Conservation (phyloP, 805 yeast genomes). For the Kluyveromyces wickerhamii region DNA sequence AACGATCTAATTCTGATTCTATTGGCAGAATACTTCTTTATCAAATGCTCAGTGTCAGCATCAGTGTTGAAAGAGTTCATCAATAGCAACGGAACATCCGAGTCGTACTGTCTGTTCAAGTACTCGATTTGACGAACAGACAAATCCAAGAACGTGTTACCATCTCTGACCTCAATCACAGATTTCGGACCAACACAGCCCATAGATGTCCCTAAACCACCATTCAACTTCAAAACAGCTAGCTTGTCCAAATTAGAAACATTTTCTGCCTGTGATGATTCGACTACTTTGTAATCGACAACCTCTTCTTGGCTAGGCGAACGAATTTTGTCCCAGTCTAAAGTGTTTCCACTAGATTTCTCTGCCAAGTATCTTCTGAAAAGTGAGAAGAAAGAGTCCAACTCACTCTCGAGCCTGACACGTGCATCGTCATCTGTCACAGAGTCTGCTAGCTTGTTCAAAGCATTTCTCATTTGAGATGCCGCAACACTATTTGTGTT, state of each 20-base stretch:
- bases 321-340: conserved; percentile 93
- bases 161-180: conserved; percentile 97
- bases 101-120: conserved; percentile 79
- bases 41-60: conserved; percentile 87
- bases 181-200: conserved; percentile 99
- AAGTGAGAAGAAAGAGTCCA: conserved; percentile 90
- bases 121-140: conserved; percentile 96
- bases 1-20: conserved; percentile 91
- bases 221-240: conserved; percentile 93
- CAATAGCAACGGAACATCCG: conserved; percentile 90
- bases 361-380: conserved; percentile 89
- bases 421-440: conserved; percentile 44
- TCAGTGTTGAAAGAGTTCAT: conserved; percentile 99
- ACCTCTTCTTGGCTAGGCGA: conserved; percentile 89
- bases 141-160: conserved; percentile 91
- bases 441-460: conserved; percentile 84
- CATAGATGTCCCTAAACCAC: conserved; percentile 99
- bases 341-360: conserved; percentile 74
- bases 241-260: conserved; percentile 55
- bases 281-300: conserved; percentile 58
- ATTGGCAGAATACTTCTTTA: conserved; percentile 95
- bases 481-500: conserved; percentile 94
- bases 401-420: conserved; percentile 69
- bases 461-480: conserved; percentile 93
- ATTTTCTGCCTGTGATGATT: conserved; percentile 28